Conservation (phyloP, 1,284 basidiomycete species). For the Pyrrhoderma lamaoense region DNA sequence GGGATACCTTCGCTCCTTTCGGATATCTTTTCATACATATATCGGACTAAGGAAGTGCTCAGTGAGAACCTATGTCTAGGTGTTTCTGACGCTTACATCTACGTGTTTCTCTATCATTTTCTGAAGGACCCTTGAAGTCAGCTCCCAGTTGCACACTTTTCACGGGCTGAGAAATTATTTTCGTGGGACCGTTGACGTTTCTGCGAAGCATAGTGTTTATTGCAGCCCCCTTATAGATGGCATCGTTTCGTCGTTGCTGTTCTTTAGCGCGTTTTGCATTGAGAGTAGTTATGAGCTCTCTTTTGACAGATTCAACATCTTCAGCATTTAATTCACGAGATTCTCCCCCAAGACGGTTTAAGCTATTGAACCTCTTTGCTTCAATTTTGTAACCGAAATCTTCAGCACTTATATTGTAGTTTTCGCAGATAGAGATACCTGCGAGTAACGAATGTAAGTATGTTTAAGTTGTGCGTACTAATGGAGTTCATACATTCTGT, state of each 20-base stretch:
- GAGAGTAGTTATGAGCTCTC: constrained; percentile 45
- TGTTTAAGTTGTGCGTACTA: neutral
- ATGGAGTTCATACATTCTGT: constrained; percentile 20
- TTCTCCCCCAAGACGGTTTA: constrained; percentile 25
- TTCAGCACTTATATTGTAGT: constrained; percentile 50
- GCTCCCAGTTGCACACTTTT: constrained; percentile 5
- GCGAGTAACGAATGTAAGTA: neutral
- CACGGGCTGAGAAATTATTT: constrained; percentile 6
- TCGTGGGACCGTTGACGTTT: constrained; percentile 18
- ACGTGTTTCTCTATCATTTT: constrained; percentile 34
- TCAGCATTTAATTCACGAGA: constrained; percentile 42
- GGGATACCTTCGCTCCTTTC: constrained; percentile 71
- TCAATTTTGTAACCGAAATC: constrained; percentile 70
- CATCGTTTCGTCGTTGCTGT: constrained; percentile 23
- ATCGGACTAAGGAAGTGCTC: constrained; percentile 54
- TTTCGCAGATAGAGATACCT: constrained; percentile 62
- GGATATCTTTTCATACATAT: constrained; percentile 88
- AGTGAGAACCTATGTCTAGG: constrained; percentile 1
- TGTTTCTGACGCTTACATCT: constrained; percentile 41
- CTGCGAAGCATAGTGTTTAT: constrained; percentile 19
- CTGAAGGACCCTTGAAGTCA: constrained; percentile 20
- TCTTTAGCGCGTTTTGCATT: constrained; percentile 35
- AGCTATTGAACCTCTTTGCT: constrained; percentile 37
- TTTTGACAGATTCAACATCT: constrained; percentile 46
- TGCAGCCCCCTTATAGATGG: too few relatives aligned